Evolutionary conservation across 371 early-diverging fungal genomes (phyloP).

Genomic region (Mucor ambiguus): DNA sequence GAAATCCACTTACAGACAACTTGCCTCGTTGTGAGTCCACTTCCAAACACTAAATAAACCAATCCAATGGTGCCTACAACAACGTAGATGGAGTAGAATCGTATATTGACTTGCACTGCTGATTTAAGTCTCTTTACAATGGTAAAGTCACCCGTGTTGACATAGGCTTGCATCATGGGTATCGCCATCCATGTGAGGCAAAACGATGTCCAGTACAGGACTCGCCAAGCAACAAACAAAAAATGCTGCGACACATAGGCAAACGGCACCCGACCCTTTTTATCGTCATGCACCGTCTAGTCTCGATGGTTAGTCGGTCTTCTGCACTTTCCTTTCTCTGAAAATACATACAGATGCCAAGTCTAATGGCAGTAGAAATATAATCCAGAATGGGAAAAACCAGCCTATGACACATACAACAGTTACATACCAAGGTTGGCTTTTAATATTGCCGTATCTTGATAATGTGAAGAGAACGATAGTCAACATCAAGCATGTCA

Average conservation of each 20-base stretch:
- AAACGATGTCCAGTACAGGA: conserved; percentile 92
- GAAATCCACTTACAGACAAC: not conserved
- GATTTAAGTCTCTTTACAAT: conserved; percentile 62
- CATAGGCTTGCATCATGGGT: conserved; percentile 85
- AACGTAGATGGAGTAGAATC: conserved; percentile 67
- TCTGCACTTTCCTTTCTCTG: not conserved
- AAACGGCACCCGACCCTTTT: conserved; percentile 73
- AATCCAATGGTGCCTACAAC: conserved; percentile 66
- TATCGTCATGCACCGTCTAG: conserved; percentile 65
- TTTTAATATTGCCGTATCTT: conserved; percentile 73
- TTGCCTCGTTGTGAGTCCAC: conserved; percentile 49
- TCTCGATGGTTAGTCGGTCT: not conserved
- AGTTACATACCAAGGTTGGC: conserved; percentile 74
- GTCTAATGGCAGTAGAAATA: conserved; percentile 88
- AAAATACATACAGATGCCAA: conserved; percentile 77
- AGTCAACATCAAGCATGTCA: conserved; percentile 49
- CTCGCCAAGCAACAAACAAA: conserved; percentile 80
- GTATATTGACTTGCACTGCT: conserved; percentile 78
- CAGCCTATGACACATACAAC: conserved; percentile 69
- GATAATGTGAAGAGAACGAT: conserved; percentile 62
- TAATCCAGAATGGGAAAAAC: conserved; percentile 90
- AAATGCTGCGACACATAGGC: conserved; percentile 73
- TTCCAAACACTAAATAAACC: conserved; percentile 71
- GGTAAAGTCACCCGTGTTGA: conserved; percentile 85
- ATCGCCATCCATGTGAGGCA: conserved; percentile 84